Evolutionary conservation across 225 moss, liverwort and hornwort species (phyloP), one percentile per base, ranked within the genome.

Genomic region (Straminergon stramineum): DNA sequence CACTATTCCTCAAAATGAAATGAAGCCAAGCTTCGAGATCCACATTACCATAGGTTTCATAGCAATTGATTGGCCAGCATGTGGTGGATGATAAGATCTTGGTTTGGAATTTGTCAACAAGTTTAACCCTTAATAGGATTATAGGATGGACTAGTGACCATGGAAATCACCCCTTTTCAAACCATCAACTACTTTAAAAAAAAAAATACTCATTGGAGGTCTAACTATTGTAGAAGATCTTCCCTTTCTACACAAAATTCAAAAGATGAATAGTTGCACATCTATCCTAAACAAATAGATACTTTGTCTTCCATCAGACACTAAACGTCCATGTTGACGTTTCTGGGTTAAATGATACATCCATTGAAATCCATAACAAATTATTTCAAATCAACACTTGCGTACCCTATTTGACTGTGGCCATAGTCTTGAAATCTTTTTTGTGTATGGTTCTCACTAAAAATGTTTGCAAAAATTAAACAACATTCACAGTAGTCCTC

Each of bases 41-140:
- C 63, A 51, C 80, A 85, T 91, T 81, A 99, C 99, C 97, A 96
- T 97, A 73, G 97, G 95, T 93, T 92, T 96, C 34, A 96, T 93
- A 83, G 96, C 94, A 88, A 95, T 97, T 89, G 99, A 95, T 89
- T 95, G 95, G 63, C 96, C 94, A 81, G 97, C 91, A 88, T 97
- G 96, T 57, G 99, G 99, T 90, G 97, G 97, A 82, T 97, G 97
- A 95, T 99, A 99, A 8, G 97, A 93, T 90, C 92, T 93, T 70
- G 97, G 94, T 89, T 97, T 97, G 51, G 86, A 80, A 84, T 76
- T 91, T 93, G 91, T 64, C 83, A 88, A n/a, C n/a, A n/a, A n/a
- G n/a, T n/a, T n/a, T n/a, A n/a, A n/a, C n/a, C n/a, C n/a, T n/a
- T n/a, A n/a, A n/a, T n/a, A n/a, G n/a, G n/a, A n/a, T n/a, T n/a